phyloP scores from a whole-genome alignment of 495 filamentous ascomycete species.

The Trichocladium antarcticum region DNA sequence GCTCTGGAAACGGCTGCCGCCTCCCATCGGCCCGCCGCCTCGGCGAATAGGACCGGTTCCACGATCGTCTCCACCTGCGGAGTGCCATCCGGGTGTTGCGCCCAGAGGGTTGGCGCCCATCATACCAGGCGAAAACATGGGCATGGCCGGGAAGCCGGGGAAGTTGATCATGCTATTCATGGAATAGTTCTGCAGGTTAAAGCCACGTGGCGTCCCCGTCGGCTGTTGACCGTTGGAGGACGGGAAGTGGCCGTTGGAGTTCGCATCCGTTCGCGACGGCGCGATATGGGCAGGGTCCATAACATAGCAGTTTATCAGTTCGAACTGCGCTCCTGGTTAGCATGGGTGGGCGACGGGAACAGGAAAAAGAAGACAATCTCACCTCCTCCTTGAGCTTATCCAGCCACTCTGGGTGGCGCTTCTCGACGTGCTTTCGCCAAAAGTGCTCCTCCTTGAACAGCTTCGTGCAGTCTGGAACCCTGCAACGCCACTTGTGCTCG shows the following conservation, averaged over 20 bases:
- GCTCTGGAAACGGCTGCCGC: slow-evolving; percentile 34
- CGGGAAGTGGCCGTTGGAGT: slow-evolving; percentile 93
- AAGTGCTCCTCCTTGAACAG: slow-evolving; percentile 94
- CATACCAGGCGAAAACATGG: slow-evolving; percentile 45
- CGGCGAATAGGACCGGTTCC: slow-evolving; percentile 37
- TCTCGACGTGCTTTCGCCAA: slow-evolving; percentile 97
- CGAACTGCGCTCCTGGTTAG: slow-evolving; percentile 44
- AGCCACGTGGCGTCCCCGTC: slow-evolving; percentile 83
- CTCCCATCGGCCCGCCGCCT: slow-evolving; percentile 31
- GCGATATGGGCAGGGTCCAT: slow-evolving; percentile 87
- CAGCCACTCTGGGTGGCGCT: slow-evolving; percentile 84
- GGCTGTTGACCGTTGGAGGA: slow-evolving; percentile 56
- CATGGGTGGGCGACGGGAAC: neutral
- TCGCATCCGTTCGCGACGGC: slow-evolving; percentile 86
- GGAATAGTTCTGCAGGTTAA: slow-evolving; percentile 61
- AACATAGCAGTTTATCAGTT: slow-evolving; percentile 85
- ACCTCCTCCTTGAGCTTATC: slow-evolving; percentile 73
- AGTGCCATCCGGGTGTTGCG: slow-evolving; percentile 36
- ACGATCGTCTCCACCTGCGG: slow-evolving; percentile 32
- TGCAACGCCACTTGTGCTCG: slow-evolving; percentile 91
- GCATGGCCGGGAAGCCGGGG: slow-evolving; percentile 35
- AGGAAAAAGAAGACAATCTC: slow-evolving; percentile 26
- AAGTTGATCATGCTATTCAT: slow-evolving; percentile 48
- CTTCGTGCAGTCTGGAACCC: slow-evolving; percentile 88
- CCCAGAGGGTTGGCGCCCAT: slow-evolving; percentile 39